These are phyloP conservation scores for Annulohypoxylon bovei DNA, from an alignment of 495 filamentous ascomycete genomes.

Conservation along the genomic window DNA sequence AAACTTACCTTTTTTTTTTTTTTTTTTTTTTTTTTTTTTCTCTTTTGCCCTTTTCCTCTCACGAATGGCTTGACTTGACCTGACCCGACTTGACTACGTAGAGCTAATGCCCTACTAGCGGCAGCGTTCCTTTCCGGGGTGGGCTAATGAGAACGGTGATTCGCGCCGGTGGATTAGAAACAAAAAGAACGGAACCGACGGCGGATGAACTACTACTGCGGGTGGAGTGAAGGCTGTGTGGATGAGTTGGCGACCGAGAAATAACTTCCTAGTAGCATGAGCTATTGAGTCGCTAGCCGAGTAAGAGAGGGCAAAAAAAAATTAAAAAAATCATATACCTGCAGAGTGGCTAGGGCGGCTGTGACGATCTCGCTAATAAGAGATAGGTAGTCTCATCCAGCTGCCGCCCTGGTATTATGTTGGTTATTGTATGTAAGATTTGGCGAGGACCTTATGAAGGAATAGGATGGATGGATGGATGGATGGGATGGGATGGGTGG, in stretches of 20 bases:
- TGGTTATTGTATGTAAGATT: conserved; percentile 20
- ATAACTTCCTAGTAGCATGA: conserved; percentile 23
- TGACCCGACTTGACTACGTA: conserved; percentile 22
- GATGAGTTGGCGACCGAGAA: conserved; percentile 40
- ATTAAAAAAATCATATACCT: conserved; percentile 15
- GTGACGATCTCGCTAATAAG: conserved; percentile 37
- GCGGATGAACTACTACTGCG: conserved; percentile 41
- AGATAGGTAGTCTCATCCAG: conserved; percentile 28
- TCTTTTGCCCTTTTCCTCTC: conserved; percentile 16
- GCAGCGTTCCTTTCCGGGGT: conserved; percentile 42
- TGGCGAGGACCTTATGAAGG: conserved; percentile 1
- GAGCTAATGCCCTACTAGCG: conserved; percentile 37
- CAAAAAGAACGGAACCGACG: conserved; percentile 41
- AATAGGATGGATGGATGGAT: conserved; percentile 18
- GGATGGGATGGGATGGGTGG: conserved; percentile 6
- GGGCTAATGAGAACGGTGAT: conserved; percentile 37
- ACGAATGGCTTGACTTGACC: conserved; percentile 15
- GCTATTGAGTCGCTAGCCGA: conserved; percentile 43
- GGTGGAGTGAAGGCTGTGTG: conserved; percentile 25
- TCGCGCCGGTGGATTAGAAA: conserved; percentile 37
- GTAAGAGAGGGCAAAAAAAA: background rate
- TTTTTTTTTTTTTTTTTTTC: conserved; percentile 15
- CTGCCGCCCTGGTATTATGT: conserved; percentile 22
- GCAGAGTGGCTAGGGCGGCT: conserved; percentile 35
- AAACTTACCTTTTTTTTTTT: conserved; percentile 13